Percentiles rank a stretch among this genome's conserved stretches.
Conservation (phyloP, 768 basidiomycete species). For the Nidularia sp. region DNA sequence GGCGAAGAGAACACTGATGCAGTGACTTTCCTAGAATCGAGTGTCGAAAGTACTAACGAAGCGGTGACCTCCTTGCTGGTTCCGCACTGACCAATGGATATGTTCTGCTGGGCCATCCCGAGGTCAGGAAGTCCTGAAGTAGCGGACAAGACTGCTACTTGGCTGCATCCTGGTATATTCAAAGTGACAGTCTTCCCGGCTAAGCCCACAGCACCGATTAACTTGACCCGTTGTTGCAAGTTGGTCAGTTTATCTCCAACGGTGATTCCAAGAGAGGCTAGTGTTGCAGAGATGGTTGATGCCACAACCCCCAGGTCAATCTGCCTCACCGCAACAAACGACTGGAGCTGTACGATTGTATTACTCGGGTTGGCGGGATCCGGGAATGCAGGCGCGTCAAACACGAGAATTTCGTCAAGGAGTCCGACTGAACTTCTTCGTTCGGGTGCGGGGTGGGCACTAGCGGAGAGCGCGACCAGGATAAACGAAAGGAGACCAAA, state of each 20-base stretch:
- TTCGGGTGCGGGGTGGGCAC: neutral
- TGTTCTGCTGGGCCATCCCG: conserved; percentile 27
- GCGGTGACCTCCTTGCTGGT: conserved; percentile 9
- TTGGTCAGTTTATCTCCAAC: conserved; percentile 20
- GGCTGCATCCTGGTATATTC: conserved; percentile 24
- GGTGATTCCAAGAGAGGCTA: conserved; percentile 23
- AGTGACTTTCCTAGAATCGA: conserved; percentile 15
- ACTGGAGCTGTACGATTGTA: conserved; percentile 25
- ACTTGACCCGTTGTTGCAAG: conserved; percentile 22
- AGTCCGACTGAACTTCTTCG: conserved; percentile 9
- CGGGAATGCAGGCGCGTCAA: conserved; percentile 35
- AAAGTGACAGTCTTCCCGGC: conserved; percentile 25
- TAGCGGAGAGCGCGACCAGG: neutral
- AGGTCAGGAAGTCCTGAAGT: conserved; percentile 25
- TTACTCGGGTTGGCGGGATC: conserved; percentile 25
- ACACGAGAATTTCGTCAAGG: conserved; percentile 29
- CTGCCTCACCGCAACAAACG: conserved; percentile 29
- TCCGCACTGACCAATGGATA: conserved; percentile 27
- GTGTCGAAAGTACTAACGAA: neutral
- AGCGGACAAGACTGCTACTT: conserved; percentile 13
- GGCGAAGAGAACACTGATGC: conserved; percentile 30
- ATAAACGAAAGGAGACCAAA: neutral
- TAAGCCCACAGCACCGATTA: conserved; percentile 28
- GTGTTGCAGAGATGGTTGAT: conserved; percentile 11
- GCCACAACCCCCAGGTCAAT: conserved; percentile 18